Base-by-base conservation (phyloP, 495 filamentous ascomycete genomes). In the Lepraria neglecta region DNA sequence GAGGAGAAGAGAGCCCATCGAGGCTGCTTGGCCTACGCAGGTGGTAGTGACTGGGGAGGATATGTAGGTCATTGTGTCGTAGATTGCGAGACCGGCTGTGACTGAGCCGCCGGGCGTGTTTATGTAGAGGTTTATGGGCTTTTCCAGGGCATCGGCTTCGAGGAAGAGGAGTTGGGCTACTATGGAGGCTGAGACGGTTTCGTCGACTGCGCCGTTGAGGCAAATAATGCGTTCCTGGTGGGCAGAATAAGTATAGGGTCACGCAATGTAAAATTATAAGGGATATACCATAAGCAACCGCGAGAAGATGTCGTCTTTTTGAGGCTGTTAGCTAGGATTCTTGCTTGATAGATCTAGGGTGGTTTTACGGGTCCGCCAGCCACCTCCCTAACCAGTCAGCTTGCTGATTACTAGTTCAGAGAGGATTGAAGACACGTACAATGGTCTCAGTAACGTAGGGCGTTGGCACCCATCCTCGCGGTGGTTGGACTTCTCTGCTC, bases 21-120 rank as follows among this genome's bases (percentile, higher is more conserved):
- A 90, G 4, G 94, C 92, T 0, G 94, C 94, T 71, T 95, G 91
- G 6, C 94, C 94, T 27, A 97, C 81, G 72, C 95, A 97, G 64
- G 97, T 95, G 3, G 94, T 98, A 46, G 85, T 87, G 5, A 97
- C 90, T 11, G 94, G 90, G 5, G 88, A 88, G 62, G 84, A 84
- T 74, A 98, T 97, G 76, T 97, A 98, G 62, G 86, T 86, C 92
- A 98, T 98, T 54, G 95, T 97, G 73, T 98, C 94, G 78, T 98
- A 98, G 70, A 98, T 97, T 51, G 94, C 92, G 33, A 98, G 81
- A 6, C 94, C 86, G 0, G 90, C 91, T 57, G 92, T 97, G 44
- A 98, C 94, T n/a, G 87, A 90, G 38, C 94, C 94, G 33, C 94
- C 94, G 3, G 95, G 95, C 0, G 90, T 92, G 74, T 98, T 95